Evolutionary conservation across 2,329 filamentous ascomycete species (phyloP).

Genomic region (Grosmannia clavigera): DNA sequence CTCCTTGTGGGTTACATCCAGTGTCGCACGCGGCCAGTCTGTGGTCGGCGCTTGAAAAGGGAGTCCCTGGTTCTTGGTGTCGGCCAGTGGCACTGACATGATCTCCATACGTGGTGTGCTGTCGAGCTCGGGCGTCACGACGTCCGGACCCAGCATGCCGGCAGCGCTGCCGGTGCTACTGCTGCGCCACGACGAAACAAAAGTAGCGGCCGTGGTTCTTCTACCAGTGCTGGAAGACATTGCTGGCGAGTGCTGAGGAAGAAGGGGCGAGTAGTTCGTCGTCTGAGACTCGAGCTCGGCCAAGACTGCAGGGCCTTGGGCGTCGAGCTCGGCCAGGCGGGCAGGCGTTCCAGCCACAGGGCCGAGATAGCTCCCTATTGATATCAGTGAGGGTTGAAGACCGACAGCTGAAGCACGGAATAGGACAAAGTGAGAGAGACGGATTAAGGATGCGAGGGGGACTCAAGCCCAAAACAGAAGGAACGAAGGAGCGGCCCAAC

Average conservation of each 20-base stretch:
- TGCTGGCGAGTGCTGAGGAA: constrained; percentile 1
- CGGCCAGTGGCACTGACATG: neutral
- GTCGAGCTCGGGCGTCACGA: neutral
- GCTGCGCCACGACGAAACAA: constrained; percentile 7
- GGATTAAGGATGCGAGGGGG: neutral
- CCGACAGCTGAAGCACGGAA: neutral
- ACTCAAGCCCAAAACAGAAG: neutral
- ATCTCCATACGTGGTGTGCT: neutral
- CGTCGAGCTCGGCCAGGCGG: constrained; percentile 8
- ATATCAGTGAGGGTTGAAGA: neutral
- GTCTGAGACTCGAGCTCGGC: constrained; percentile 10
- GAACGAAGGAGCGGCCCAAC: neutral
- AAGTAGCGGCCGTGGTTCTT: neutral
- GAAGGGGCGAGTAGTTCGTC: neutral
- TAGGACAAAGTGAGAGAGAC: neutral
- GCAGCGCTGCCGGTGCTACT: neutral
- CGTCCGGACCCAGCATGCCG: neutral
- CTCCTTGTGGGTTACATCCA: constrained; percentile 7
- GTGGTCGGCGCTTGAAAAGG: neutral
- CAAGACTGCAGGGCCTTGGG: neutral
- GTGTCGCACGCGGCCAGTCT: constrained; percentile 5
- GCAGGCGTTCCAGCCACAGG: neutral
- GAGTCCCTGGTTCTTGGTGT: neutral
- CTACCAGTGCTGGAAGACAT: neutral
- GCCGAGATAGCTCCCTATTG: constrained; percentile 1